Base-by-base conservation (phyloP, 1,284 basidiomycete genomes). In the Microbotryum lychnidis-dioicae region DNA sequence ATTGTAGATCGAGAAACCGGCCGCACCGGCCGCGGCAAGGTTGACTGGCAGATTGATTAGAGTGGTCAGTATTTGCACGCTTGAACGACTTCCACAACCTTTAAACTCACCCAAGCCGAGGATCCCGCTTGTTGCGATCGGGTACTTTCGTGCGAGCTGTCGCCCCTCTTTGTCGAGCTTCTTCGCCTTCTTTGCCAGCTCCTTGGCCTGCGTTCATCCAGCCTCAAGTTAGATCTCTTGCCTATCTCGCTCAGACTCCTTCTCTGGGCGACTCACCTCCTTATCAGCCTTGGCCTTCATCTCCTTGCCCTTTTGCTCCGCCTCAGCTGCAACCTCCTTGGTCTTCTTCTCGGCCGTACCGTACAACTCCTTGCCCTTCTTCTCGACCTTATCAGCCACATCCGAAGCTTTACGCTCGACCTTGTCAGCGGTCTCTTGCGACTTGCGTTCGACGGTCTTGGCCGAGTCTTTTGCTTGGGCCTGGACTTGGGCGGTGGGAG, bases 1-100 rank as follows among this genome's bases (percentile, higher is more conserved):
- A 58, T 76, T 73, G 76, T 87, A 88, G 0, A 82, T 80, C 62
- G 83, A 77, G 75, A 85, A 91, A 2, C 85, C 84, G 33, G 89
- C 77, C 4, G 82, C 76, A 12, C 85, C 84, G 29, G 90, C 71
- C 21, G 90, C 74, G 16, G 80, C 84, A 5, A 85, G 74, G 73
- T 91, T 91, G 63, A 87, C 84, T 85, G 67, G 5, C 53, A 42
- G 23, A 23, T 23, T 23, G 23, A 31, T 33, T 25, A 6, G 9
- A 20, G 1, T 25, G 21, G 16, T 8, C 8, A 33, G 31, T 20
- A 0, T 12, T 4, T 10, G n/a, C 29, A 23, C 16, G 31, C 23
- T 23, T n/a, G 27, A 18, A 12, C 21, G 21, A 20, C 33, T 37
- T 16, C 10, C 9, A 20, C 9, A 47, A 5, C n/a, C 12, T 42